Percentiles rank a stretch among this genome's conserved stretches.
phyloP scores from a whole-genome alignment of 2,329 filamentous ascomycete genomes.

The Nannizziopsis arthrosporioides region DNA sequence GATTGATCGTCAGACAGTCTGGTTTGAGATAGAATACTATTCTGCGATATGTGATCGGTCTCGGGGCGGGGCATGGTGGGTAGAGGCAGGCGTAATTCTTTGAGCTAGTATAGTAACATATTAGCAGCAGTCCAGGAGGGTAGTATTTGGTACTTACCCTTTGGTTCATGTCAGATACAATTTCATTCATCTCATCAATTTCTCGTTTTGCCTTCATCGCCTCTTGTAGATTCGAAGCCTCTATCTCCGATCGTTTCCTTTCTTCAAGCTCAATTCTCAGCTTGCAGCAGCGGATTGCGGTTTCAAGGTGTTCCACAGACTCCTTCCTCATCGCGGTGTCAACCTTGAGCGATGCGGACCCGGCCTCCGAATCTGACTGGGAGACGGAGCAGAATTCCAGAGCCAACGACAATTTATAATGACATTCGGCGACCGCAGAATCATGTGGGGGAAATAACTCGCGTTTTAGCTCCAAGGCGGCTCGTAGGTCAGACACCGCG shows the following conservation, averaged over 20 bases:
- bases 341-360: slow-evolving; percentile 30
- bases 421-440: slow-evolving; percentile 79
- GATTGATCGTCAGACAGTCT: slow-evolving; percentile 43
- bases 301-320: slow-evolving; percentile 48
- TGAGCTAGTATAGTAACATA: slow-evolving; percentile 33
- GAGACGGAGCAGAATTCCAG: slow-evolving; percentile 85
- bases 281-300: slow-evolving; percentile 48
- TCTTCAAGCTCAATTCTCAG: slow-evolving; percentile 45
- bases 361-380: slow-evolving; percentile 29
- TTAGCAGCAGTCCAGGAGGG: slow-evolving; percentile 12
- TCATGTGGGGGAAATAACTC: slow-evolving; percentile 69
- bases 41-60: slow-evolving; percentile 29
- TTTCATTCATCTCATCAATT: slow-evolving; percentile 49
- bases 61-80: slow-evolving; percentile 34
- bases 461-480: slow-evolving; percentile 66
- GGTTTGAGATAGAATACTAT: slow-evolving; percentile 48
- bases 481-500: slow-evolving; percentile 72
- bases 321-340: slow-evolving; percentile 47
- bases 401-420: slow-evolving; percentile 91
- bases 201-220: slow-evolving; percentile 32
- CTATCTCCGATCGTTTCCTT: slow-evolving; percentile 28
- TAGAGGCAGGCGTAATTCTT: slow-evolving; percentile 47
- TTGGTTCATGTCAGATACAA: slow-evolving; percentile 51
- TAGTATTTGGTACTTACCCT: slow-evolving; percentile 31
- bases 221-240: slow-evolving; percentile 33